Percentiles rank a stretch among this genome's conserved stretches.
Evolutionary conservation across 805 yeast species (phyloP).

Genomic region (Diddensiella caesifluorescens): DNA sequence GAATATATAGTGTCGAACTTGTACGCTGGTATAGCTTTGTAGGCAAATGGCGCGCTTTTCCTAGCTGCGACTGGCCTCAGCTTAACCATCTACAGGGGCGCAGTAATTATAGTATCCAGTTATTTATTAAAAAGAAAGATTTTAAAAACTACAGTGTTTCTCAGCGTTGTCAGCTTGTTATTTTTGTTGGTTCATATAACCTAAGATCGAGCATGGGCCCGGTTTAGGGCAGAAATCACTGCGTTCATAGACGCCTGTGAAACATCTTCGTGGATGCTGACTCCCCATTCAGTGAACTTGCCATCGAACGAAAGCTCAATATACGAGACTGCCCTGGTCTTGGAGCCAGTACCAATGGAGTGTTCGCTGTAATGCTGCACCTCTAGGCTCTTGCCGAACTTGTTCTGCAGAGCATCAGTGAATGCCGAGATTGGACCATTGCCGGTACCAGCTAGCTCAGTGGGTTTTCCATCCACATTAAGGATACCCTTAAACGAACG

Average conservation of each 20-base stretch:
- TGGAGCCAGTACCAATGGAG: conserved; percentile 68
- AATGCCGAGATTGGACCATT: conserved; percentile 83
- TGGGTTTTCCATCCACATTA: conserved; percentile 39
- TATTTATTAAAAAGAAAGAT: not conserved
- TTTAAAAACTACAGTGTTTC: not conserved
- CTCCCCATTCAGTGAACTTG: conserved; percentile 66
- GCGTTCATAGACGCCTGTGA: conserved; percentile 70
- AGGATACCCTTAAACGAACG: conserved; percentile 47
- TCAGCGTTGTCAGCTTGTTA: too few relatives aligned
- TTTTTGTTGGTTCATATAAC: not conserved
- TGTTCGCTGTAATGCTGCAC: conserved; percentile 75
- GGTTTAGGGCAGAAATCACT: conserved; percentile 36
- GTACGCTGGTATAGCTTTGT: conserved; percentile 21
- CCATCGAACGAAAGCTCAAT: conserved; percentile 52
- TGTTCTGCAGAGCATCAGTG: conserved; percentile 51
- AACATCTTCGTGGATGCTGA: conserved; percentile 86
- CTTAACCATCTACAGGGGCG: not conserved
- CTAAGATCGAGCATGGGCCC: conserved; percentile 15
- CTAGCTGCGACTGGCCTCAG: conserved; percentile 13
- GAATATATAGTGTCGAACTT: conserved; percentile 20
- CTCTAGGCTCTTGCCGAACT: conserved; percentile 46
- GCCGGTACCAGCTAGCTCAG: conserved; percentile 53
- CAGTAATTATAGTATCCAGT: not conserved
- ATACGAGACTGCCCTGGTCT: conserved; percentile 72
- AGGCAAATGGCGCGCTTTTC: conserved; percentile 13